These are phyloP conservation scores for Talaromyces sp. DNA, from an alignment of 2,329 filamentous ascomycete species.

Conservation along the genomic window DNA sequence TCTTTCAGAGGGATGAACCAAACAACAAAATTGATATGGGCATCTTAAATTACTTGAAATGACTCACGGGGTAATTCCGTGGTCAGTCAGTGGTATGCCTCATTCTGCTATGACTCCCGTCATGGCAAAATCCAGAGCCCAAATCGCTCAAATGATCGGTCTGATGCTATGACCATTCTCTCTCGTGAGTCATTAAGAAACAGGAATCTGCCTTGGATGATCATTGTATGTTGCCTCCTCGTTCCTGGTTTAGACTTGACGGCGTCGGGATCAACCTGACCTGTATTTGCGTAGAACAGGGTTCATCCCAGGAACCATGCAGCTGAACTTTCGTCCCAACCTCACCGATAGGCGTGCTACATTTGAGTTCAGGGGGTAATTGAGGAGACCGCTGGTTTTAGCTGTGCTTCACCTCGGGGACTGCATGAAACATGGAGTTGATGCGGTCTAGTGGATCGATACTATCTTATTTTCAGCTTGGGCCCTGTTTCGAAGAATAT, in stretches of 20 bases:
- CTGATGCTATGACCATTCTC: conserved; percentile 70
- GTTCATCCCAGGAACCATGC: not conserved
- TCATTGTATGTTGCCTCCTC: not conserved
- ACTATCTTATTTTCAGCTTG: conserved; percentile 82
- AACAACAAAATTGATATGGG: not conserved
- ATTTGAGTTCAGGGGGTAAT: conserved; percentile 71
- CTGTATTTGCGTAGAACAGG: not conserved
- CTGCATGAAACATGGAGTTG: conserved; percentile 25
- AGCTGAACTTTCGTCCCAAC: not conserved
- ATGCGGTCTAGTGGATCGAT: conserved; percentile 47
- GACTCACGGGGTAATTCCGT: not conserved
- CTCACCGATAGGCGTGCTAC: conserved; percentile 54
- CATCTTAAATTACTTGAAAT: not conserved
- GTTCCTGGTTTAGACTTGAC: not conserved
- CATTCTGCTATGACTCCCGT: not conserved
- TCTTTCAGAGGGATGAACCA: not conserved
- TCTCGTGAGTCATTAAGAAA: conserved; percentile 58
- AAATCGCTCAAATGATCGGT: conserved; percentile 74
- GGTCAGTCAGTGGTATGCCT: not conserved
- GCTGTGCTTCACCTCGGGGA: conserved; percentile 7
- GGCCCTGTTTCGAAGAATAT: conserved; percentile 74
- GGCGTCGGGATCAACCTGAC: not conserved
- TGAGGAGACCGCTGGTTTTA: conserved; percentile 8
- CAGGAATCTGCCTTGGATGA: conserved; percentile 27
- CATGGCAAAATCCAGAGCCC: conserved; percentile 62